Evolutionary conservation across 1,139 yeast species (phyloP).

Genomic region (Nakaseomyces glabratus): DNA sequence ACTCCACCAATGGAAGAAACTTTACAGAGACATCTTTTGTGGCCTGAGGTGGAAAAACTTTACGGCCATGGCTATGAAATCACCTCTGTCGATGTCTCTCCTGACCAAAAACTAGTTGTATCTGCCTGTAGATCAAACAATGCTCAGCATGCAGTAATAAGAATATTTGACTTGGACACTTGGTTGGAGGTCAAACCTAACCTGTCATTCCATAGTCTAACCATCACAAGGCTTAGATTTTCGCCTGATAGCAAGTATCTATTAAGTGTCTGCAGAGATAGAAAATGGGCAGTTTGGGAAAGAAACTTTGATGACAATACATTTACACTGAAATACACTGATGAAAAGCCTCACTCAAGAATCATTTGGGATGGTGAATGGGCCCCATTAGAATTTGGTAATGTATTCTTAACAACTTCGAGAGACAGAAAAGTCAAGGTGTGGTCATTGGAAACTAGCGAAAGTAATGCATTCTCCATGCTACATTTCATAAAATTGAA

Average conservation of each 20-base stretch:
- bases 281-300: constrained; percentile 75
- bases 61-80: constrained; percentile 98
- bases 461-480: constrained; percentile 21
- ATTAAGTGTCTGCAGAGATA: constrained; percentile 81
- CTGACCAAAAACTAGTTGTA: constrained; percentile 59
- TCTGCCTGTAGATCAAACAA: constrained; percentile 89
- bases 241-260: constrained; percentile 63
- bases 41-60: constrained; percentile 90
- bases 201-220: constrained; percentile 62
- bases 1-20: constrained; percentile 82
- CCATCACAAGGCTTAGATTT: constrained; percentile 75
- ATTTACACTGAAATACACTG: constrained; percentile 38
- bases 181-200: constrained; percentile 51
- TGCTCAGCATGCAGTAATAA: constrained; percentile 73
- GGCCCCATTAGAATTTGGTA: constrained; percentile 42
- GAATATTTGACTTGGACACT: constrained; percentile 58
- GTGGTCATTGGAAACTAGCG: constrained; percentile 43
- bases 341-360: constrained; percentile 74
- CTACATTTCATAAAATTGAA: constrained; percentile 33
- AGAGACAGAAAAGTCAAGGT: constrained; percentile 73
- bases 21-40: constrained; percentile 80
- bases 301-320: constrained; percentile 37
- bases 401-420: constrained; percentile 68
- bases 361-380: constrained; percentile 95
- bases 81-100: constrained; percentile 65